Evolutionary conservation across 495 filamentous ascomycete species (phyloP).

Genomic region (Penicillium salamii): DNA sequence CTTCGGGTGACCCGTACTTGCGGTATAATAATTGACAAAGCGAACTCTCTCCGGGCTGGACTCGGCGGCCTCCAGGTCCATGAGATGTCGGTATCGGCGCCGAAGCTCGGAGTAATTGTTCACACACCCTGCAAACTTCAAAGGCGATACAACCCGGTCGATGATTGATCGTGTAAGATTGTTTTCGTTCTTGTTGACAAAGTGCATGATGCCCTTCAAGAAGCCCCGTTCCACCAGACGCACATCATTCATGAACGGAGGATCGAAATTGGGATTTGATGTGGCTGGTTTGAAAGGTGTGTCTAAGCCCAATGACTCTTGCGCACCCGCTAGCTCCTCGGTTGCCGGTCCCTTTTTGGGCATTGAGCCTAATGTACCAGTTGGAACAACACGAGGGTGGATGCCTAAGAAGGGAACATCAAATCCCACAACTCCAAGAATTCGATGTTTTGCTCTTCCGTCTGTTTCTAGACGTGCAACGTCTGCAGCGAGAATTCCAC

Average conservation of each 20-base stretch:
- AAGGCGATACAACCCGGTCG: constrained; percentile 71
- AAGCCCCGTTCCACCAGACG: constrained; percentile 60
- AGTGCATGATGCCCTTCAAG: constrained; percentile 67
- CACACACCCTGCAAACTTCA: constrained; percentile 79
- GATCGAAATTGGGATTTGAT: constrained; percentile 59
- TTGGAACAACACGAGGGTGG: constrained; percentile 80
- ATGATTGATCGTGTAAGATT: constrained; percentile 66
- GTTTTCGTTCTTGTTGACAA: constrained; percentile 74
- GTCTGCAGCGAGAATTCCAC: constrained; percentile 79
- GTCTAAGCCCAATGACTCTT: constrained; percentile 20
- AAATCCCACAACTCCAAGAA: constrained; percentile 79
- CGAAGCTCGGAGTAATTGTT: constrained; percentile 71
- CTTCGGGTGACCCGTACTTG: constrained; percentile 59
- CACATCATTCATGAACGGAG: constrained; percentile 70
- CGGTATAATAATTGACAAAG: constrained; percentile 90
- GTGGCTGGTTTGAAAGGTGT: constrained; percentile 13
- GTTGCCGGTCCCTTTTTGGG: constrained; percentile 41
- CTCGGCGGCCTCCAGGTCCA: constrained; percentile 60
- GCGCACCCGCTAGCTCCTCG: constrained; percentile 27
- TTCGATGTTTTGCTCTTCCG: constrained; percentile 54
- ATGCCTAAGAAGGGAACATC: constrained; percentile 87
- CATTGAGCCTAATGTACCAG: constrained; percentile 77
- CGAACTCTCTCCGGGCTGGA: constrained; percentile 51
- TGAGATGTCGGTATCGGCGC: constrained; percentile 62
- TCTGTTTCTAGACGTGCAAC: constrained; percentile 58